Conservation (phyloP, 2,329 filamentous ascomycete genomes). For the Ophiocordyceps camponoti-leonardi region DNA sequence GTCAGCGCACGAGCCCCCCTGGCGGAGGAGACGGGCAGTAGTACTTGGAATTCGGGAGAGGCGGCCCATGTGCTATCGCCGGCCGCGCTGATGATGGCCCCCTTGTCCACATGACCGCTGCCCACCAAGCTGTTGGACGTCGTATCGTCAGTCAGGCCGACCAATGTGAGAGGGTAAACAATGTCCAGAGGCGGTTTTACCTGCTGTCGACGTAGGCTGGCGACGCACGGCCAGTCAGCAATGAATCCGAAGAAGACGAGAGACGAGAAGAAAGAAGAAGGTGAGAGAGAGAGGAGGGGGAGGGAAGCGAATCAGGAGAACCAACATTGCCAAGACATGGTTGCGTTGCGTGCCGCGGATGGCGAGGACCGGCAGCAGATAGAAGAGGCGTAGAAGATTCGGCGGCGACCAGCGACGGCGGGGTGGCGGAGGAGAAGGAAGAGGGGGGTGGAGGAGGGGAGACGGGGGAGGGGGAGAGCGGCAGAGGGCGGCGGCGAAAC, state of each 20-base stretch:
- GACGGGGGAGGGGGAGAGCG: background rate
- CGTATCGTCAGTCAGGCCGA: constrained; percentile 4
- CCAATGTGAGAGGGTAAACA: background rate
- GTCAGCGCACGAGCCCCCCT: background rate
- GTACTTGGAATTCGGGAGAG: constrained; percentile 56
- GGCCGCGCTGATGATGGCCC: constrained; percentile 64
- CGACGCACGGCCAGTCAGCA: constrained; percentile 2
- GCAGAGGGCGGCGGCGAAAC: background rate
- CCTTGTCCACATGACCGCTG: constrained; percentile 66
- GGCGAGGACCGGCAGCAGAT: background rate
- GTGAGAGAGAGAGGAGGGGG: background rate
- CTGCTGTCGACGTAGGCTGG: constrained; percentile 34
- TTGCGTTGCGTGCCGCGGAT: constrained; percentile 16
- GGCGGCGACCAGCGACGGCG: background rate
- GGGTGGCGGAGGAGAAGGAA: background rate
- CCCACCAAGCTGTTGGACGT: constrained; percentile 49
- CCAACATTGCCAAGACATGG: constrained; percentile 63
- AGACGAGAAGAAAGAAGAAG: background rate
- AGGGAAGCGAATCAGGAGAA: constrained; percentile 3
- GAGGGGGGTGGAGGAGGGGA: background rate
- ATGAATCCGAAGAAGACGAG: background rate
- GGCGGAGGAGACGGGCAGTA: background rate
- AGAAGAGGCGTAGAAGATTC: background rate
- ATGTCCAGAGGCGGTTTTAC: constrained; percentile 14
- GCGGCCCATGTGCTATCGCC: constrained; percentile 69